A percentile compares a stretch with the other conserved stretches of the same genome.
phyloP scores from a whole-genome alignment of 1,284 basidiomycete genomes.

The Fomitopsis palustris region DNA sequence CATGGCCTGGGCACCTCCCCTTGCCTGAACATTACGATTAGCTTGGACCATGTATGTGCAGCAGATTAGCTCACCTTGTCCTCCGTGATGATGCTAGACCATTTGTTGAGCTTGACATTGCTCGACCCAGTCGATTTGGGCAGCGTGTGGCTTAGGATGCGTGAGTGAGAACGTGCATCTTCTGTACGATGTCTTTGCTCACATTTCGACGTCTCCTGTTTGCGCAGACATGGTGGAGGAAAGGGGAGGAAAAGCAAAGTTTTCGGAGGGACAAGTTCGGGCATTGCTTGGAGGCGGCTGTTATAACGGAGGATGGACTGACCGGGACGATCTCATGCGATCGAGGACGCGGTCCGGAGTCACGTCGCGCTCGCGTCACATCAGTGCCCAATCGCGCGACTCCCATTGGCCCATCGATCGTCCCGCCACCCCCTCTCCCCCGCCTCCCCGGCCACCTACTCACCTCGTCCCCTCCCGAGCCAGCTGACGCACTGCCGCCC shows the following conservation, averaged over 20 bases:
- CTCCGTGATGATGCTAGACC: conserved; percentile 66
- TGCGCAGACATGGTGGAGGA: conserved; percentile 15
- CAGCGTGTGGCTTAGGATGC: conserved; percentile 36
- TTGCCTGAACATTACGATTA: conserved; percentile 38
- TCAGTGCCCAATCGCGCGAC: conserved; percentile 10
- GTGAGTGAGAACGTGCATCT: conserved; percentile 4
- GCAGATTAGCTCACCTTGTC: conserved; percentile 47
- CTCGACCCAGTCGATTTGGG: conserved; percentile 35
- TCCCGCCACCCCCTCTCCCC: neutral
- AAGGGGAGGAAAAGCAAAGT: neutral
- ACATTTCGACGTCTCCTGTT: conserved; percentile 56
- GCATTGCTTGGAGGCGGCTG: neutral
- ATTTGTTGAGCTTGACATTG: conserved; percentile 61
- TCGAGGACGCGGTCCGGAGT: neutral
- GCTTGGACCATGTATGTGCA: neutral
- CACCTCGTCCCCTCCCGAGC: neutral
- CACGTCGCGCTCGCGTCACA: conserved; percentile 10
- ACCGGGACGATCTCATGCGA: conserved; percentile 4
- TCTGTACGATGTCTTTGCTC: conserved; percentile 11
- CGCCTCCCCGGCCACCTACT: neutral
- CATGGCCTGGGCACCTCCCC: conserved; percentile 81
- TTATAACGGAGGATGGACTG: conserved; percentile 6
- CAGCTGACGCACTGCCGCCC: neutral
- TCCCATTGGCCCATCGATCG: neutral
- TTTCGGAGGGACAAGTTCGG: neutral